A percentile compares a stretch with the other conserved stretches of the same genome.
Conservation (phyloP, 352 stramenopile genomes). For the Aphanomyces cochlioides region DNA sequence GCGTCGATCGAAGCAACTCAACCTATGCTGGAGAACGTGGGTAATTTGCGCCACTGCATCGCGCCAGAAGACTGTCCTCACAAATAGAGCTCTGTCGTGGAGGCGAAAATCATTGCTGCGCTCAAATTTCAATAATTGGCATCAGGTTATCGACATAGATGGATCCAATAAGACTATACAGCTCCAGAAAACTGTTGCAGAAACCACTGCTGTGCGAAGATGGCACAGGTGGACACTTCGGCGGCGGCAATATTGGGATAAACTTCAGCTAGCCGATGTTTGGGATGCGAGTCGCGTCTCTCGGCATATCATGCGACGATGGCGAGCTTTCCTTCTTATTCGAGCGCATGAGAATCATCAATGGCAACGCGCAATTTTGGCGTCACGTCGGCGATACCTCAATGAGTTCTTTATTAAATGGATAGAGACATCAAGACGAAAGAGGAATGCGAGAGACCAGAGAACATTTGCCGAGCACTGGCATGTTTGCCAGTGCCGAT, state of each 20-base stretch:
- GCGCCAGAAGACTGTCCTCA: background rate
- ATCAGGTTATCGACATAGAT: background rate
- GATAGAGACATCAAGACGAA: background rate
- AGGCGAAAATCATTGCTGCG: background rate
- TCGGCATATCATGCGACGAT: background rate
- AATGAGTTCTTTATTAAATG: background rate
- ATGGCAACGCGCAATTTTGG: background rate
- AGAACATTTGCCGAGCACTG: background rate
- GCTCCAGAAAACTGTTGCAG: background rate
- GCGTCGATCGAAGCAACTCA: background rate
- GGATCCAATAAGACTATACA: background rate
- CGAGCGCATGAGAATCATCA: background rate
- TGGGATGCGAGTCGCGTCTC: background rate
- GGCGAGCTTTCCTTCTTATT: slow-evolving; percentile 5
- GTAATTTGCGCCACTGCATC: background rate
- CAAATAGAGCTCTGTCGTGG: background rate
- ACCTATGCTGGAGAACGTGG: background rate
- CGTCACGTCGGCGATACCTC: background rate
- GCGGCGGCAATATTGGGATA: background rate
- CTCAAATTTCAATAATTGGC: background rate
- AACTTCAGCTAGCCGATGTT: background rate
- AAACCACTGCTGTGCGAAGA: background rate
- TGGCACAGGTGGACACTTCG: background rate
- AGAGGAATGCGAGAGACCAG: background rate
- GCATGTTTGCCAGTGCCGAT: background rate